These are phyloP conservation scores for Musa beccarii DNA, from an alignment of 176 grass and related monocot species.

Conservation along the genomic window DNA sequence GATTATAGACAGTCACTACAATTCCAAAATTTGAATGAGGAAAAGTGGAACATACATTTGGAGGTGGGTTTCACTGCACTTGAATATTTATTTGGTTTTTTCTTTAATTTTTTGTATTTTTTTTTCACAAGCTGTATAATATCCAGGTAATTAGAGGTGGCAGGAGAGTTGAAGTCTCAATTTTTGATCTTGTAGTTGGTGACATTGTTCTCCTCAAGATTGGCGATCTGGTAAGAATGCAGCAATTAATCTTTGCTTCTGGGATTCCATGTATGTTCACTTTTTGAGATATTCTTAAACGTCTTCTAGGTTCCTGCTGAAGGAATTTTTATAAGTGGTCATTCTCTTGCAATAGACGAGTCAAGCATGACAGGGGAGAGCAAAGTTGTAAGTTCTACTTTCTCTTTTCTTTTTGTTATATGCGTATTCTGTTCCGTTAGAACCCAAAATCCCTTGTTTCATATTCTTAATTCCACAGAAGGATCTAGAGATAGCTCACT, in stretches of 20 bases:
- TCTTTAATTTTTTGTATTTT: constrained; percentile 1
- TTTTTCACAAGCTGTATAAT: background rate
- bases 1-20: constrained; percentile 91
- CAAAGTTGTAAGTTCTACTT: constrained; percentile 56
- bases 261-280: background rate
- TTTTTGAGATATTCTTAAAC: constrained; percentile 14
- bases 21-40: constrained; percentile 92
- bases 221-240: constrained; percentile 66
- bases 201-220: constrained; percentile 86
- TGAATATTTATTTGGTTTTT: background rate
- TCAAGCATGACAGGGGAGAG: constrained; percentile 97
- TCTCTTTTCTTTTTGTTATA: background rate
- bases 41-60: constrained; percentile 78
- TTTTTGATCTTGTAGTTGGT: constrained; percentile 86
- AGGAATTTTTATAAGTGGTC: constrained; percentile 73
- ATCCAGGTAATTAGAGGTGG: constrained; percentile 77
- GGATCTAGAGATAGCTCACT: too few relatives aligned
- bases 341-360: constrained; percentile 87
- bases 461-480: background rate
- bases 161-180: constrained; percentile 64
- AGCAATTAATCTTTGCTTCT: background rate
- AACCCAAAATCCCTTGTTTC: constrained; percentile 10
- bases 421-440: background rate
- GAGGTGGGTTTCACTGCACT: constrained; percentile 38
- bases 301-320: constrained; percentile 72